These are phyloP conservation scores for Aspergillus pseudoterreus DNA, from an alignment of 2,329 filamentous ascomycete species.

Conservation along the genomic window DNA sequence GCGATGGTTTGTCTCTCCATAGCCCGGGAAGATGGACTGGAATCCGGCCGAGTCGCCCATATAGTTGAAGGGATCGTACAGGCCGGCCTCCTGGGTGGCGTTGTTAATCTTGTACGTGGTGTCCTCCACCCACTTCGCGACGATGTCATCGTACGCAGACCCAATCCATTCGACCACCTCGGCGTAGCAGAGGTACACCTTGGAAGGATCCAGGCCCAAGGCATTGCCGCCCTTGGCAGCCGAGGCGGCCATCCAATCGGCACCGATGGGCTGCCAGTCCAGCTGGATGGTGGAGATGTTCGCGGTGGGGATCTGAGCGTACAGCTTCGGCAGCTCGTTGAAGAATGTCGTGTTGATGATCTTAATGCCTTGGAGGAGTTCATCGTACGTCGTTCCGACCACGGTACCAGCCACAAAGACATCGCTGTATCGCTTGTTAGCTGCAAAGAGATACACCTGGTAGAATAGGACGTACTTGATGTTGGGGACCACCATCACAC, in stretches of 20 bases:
- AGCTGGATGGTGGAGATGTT: conserved; percentile 42
- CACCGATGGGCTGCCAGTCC: conserved; percentile 34
- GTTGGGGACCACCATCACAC: conserved; percentile 26
- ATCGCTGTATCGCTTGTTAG: conserved; percentile 18
- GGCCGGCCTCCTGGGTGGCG: conserved; percentile 20
- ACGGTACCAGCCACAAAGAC: conserved; percentile 36
- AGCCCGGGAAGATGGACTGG: conserved; percentile 33
- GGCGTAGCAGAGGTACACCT: conserved; percentile 39
- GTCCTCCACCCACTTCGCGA: conserved; percentile 31
- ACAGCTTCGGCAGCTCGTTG: conserved; percentile 36
- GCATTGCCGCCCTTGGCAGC: conserved; percentile 23
- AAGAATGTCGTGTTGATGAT: conserved; percentile 40
- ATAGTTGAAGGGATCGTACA: conserved; percentile 32
- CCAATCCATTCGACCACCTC: conserved; percentile 36
- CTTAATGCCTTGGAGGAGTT: conserved; percentile 36
- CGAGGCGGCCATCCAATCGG: conserved; percentile 33
- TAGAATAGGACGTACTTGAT: neutral
- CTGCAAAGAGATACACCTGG: neutral
- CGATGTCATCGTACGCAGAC: conserved; percentile 21
- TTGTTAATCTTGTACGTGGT: conserved; percentile 29
- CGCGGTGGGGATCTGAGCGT: conserved; percentile 29
- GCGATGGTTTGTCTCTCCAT: conserved; percentile 31
- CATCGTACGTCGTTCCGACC: conserved; percentile 21
- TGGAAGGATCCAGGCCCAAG: conserved; percentile 24
- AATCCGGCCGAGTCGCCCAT: conserved; percentile 34